Evolutionary conservation across 345 rosid species (phyloP).

Genomic region (Camelina laxa): DNA sequence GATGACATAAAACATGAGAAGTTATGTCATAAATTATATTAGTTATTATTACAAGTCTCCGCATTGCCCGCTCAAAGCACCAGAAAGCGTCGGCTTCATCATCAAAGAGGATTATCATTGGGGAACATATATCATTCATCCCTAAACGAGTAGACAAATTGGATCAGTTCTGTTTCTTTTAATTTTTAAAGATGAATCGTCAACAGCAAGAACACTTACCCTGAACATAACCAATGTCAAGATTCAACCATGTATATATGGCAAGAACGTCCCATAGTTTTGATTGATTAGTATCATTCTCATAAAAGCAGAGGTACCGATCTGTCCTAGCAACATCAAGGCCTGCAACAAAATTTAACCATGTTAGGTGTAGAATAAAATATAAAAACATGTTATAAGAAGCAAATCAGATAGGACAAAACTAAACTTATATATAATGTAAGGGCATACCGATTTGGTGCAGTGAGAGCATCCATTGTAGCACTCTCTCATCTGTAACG

Average conservation of each 20-base stretch:
- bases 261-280: constrained; percentile 90
- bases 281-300: constrained; percentile 66
- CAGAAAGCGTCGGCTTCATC: constrained; percentile 96
- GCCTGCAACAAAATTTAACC: constrained; percentile 54
- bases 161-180: neutral
- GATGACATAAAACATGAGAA: constrained; percentile 19
- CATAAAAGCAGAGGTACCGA: constrained; percentile 78
- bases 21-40: constrained; percentile 23
- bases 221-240: constrained; percentile 91
- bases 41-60: constrained; percentile 64
- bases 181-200: neutral
- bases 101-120: constrained; percentile 86
- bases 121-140: constrained; percentile 97
- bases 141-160: constrained; percentile 53
- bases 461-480: constrained; percentile 79
- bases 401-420: neutral
- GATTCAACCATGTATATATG: constrained; percentile 86
- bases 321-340: constrained; percentile 97
- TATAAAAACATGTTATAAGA: neutral
- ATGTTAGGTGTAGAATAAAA: constrained; percentile 17
- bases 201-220: constrained; percentile 50
- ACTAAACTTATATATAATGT: neutral
- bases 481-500: constrained; percentile 65
- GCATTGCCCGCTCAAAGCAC: constrained; percentile 96
- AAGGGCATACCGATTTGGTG: constrained; percentile 79